phyloP scores from a whole-genome alignment of 352 stramenopile species.

The Phytophthora multivora region DNA sequence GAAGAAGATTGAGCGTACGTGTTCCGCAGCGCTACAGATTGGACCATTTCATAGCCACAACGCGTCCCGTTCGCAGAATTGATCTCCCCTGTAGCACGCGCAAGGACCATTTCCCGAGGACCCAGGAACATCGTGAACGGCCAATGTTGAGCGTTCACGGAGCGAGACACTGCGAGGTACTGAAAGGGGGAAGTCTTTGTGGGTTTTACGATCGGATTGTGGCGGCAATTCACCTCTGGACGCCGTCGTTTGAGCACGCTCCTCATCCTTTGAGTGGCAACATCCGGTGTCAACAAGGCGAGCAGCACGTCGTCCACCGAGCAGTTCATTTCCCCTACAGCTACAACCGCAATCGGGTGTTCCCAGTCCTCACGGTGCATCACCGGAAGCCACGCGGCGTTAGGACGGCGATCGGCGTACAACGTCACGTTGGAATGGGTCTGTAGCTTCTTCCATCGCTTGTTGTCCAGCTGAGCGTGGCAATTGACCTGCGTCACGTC shows the following conservation, averaged over 20 bases:
- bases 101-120: constrained; percentile 23
- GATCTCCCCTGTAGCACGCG: constrained; percentile 13
- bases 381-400: constrained; percentile 23
- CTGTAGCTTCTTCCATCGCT: constrained; percentile 30
- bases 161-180: constrained; percentile 19
- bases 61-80: constrained; percentile 8
- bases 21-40: constrained; percentile 14
- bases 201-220: constrained; percentile 8
- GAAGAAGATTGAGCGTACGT: constrained; percentile 7
- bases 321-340: constrained; percentile 17
- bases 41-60: constrained; percentile 27
- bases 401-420: constrained; percentile 24
- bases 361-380: constrained; percentile 22
- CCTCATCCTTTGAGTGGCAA: constrained; percentile 16
- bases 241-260: constrained; percentile 18
- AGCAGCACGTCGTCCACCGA: constrained; percentile 28
- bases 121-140: constrained; percentile 23
- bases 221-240: constrained; percentile 12
- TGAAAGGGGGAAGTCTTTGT: constrained; percentile 9
- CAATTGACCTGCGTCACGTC: background rate
- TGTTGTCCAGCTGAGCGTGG: constrained; percentile 14
- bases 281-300: constrained; percentile 11
- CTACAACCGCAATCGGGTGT: constrained; percentile 19
- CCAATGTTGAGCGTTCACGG: constrained; percentile 19
- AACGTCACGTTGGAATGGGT: constrained; percentile 18